Percentiles rank a stretch among this genome's conserved stretches.
Evolutionary conservation across 768 basidiomycete species (phyloP).

Genomic region (Mycena crocata): DNA sequence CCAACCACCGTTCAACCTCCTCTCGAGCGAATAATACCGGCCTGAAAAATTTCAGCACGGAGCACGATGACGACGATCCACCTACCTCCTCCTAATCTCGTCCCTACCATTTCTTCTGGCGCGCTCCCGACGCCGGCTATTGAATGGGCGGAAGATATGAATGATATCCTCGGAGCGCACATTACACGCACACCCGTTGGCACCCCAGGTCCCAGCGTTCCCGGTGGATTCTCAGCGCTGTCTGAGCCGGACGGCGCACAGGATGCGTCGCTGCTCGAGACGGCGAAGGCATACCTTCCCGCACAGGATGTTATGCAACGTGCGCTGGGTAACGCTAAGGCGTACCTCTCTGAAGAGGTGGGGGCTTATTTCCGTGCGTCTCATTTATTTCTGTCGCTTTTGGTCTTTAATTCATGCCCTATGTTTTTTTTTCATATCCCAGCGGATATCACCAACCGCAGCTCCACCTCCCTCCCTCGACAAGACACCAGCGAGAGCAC

Average conservation of each 20-base stretch:
- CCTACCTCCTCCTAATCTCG: too few relatives aligned
- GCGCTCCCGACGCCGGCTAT: too few relatives aligned
- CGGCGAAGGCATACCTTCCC: neutral
- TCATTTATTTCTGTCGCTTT: neutral
- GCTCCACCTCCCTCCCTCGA: neutral
- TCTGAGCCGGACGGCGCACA: neutral
- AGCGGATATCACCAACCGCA: neutral
- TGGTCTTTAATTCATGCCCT: too few relatives aligned
- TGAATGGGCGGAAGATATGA: too few relatives aligned
- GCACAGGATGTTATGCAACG: neutral
- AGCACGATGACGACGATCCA: too few relatives aligned
- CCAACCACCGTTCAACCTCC: too few relatives aligned
- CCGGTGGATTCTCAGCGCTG: neutral
- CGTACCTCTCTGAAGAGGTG: neutral
- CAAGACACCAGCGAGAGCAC: neutral
- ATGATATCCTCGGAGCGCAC: neutral
- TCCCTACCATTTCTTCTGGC: too few relatives aligned
- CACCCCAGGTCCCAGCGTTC: neutral
- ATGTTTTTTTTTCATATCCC: too few relatives aligned
- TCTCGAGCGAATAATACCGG: too few relatives aligned
- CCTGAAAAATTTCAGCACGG: too few relatives aligned
- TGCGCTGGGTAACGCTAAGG: neutral
- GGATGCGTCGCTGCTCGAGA: neutral
- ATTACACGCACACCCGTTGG: neutral
- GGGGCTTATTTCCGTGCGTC: conserved; percentile 13